Conservation (phyloP, 495 filamentous ascomycete species). For the Hyphodiscus hymeniophilus region DNA sequence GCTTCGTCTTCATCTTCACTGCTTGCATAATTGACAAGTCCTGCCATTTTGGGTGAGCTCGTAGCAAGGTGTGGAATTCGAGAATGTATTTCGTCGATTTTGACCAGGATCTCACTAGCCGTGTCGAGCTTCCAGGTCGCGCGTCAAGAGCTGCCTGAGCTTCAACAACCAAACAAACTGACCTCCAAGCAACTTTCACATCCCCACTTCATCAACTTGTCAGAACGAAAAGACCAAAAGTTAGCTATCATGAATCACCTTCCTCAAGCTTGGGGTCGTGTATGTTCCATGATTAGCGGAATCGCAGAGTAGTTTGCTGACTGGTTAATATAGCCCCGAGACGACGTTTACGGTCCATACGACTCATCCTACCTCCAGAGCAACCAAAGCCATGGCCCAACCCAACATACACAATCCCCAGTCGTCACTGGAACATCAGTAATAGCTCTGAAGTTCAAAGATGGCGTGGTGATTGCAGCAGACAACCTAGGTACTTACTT, state of each 20-base stretch:
- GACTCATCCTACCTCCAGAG: constrained; percentile 70
- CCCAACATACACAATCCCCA: constrained; percentile 79
- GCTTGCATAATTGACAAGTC: constrained; percentile 64
- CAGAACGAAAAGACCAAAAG: background rate
- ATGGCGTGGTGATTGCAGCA: constrained; percentile 91
- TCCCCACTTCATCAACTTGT: background rate
- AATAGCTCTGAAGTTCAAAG: constrained; percentile 86
- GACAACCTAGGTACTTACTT: constrained; percentile 77
- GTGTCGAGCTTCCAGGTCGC: background rate
- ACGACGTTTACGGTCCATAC: constrained; percentile 88
- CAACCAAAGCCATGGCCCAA: constrained; percentile 45
- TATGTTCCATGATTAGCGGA: constrained; percentile 31
- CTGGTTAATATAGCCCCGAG: constrained; percentile 22
- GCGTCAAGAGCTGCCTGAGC: constrained; percentile 1
- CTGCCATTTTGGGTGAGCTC: constrained; percentile 43
- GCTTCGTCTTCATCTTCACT: constrained; percentile 61
- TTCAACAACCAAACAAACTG: background rate
- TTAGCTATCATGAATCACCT: constrained; percentile 75
- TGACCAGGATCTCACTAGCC: no score
- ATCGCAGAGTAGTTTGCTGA: constrained; percentile 24
- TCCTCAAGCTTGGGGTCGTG: constrained; percentile 93
- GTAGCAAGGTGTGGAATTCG: no score
- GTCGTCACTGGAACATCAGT: constrained; percentile 96
- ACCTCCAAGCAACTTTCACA: background rate
- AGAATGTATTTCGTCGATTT: no score